These are phyloP conservation scores for Proliferodiscus dingleyae DNA, from an alignment of 2,329 filamentous ascomycete genomes.

Conservation along the genomic window DNA sequence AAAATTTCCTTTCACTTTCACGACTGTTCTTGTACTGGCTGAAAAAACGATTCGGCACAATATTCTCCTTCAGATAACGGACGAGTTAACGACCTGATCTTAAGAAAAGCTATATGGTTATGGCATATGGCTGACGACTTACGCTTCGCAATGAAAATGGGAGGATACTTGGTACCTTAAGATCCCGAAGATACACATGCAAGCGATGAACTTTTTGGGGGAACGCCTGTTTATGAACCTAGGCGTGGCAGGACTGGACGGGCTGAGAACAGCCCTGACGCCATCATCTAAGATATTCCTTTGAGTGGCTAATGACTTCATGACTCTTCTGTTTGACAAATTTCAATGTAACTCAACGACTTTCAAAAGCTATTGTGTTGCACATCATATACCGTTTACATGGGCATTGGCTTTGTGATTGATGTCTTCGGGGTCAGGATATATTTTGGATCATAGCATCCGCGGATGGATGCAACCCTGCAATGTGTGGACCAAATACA, in stretches of 20 bases:
- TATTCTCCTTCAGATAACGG: constrained; percentile 36
- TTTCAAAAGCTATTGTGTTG: constrained; percentile 39
- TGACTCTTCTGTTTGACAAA: constrained; percentile 34
- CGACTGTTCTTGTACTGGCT: constrained; percentile 37
- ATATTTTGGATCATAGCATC: not conserved
- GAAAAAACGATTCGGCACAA: constrained; percentile 34
- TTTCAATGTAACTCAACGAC: constrained; percentile 34
- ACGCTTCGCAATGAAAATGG: constrained; percentile 37
- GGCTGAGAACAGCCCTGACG: constrained; percentile 21
- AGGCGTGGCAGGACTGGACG: constrained; percentile 23
- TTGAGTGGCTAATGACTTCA: constrained; percentile 32
- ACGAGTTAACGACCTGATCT: constrained; percentile 37
- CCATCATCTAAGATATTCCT: constrained; percentile 10
- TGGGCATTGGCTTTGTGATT: constrained; percentile 43
- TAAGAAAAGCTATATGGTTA: constrained; percentile 32
- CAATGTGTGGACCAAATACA: not conserved
- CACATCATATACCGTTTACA: constrained; percentile 35
- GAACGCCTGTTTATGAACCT: constrained; percentile 30
- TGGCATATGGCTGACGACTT: constrained; percentile 42
- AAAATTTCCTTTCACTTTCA: constrained; percentile 27
- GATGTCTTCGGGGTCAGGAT: constrained; percentile 22
- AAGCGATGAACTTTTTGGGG: constrained; percentile 14
- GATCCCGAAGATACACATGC: constrained; percentile 29
- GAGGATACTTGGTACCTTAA: constrained; percentile 24
- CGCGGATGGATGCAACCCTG: not conserved